These are phyloP conservation scores for Fraxinus latifolia DNA, from an alignment of 305 asterid species.

Conservation along the genomic window DNA sequence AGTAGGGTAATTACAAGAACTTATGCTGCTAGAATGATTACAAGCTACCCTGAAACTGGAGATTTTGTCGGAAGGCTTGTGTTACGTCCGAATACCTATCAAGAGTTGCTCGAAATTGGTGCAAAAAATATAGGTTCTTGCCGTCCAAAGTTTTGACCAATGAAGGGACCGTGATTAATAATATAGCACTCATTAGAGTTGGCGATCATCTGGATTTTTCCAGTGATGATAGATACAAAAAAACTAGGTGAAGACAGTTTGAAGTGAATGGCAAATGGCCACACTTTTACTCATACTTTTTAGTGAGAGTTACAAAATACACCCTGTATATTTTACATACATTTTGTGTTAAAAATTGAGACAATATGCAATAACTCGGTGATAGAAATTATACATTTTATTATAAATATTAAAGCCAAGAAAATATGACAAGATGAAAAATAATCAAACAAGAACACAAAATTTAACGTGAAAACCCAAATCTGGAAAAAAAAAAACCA, in stretches of 20 bases:
- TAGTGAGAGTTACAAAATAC: background rate
- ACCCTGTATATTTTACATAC: too few relatives aligned
- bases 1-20: background rate
- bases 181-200: slow-evolving; percentile 63
- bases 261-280: slow-evolving; percentile 28
- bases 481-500: too few relatives aligned
- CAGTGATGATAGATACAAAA: slow-evolving; percentile 26
- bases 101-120: slow-evolving; percentile 48
- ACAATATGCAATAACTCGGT: too few relatives aligned
- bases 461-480: too few relatives aligned
- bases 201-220: slow-evolving; percentile 60
- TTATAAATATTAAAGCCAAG: too few relatives aligned
- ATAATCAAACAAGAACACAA: too few relatives aligned
- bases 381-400: too few relatives aligned
- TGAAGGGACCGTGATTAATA: slow-evolving; percentile 62
- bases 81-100: slow-evolving; percentile 47
- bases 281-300: background rate
- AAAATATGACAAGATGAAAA: too few relatives aligned
- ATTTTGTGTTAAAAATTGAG: too few relatives aligned
- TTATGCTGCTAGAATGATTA: slow-evolving; percentile 45
- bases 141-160: slow-evolving; percentile 41
- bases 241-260: slow-evolving; percentile 20
- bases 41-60: slow-evolving; percentile 75
- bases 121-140: slow-evolving; percentile 44
- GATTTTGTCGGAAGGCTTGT: slow-evolving; percentile 58